Evolutionary conservation across 2,329 filamentous ascomycete species (phyloP).

Genomic region (Colletotrichum destructivum): DNA sequence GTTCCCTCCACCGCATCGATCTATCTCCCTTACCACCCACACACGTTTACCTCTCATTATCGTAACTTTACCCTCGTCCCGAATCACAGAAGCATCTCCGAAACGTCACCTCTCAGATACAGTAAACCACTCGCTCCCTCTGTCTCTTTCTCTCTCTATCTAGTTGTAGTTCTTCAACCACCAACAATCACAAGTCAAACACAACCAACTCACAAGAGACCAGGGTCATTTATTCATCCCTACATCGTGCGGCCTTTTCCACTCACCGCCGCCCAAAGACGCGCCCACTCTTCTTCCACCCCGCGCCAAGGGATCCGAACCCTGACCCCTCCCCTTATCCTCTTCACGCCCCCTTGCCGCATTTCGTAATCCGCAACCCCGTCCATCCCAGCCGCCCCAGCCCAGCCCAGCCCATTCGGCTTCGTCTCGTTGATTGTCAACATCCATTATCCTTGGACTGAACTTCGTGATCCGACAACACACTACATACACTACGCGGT

Average conservation of each 20-base stretch:
- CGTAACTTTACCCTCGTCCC: too few species aligned
- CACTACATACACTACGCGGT: too few species aligned
- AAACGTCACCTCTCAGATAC: conserved; percentile 2
- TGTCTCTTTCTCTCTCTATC: not conserved
- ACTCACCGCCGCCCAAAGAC: conserved; percentile 23
- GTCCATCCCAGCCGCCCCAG: conserved; percentile 1
- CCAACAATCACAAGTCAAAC: too few species aligned
- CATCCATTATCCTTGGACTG: not conserved
- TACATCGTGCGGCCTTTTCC: conserved; percentile 27
- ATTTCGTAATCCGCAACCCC: conserved; percentile 5
- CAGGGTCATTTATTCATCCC: not conserved
- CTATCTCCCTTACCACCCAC: not conserved
- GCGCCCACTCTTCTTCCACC: conserved; percentile 16
- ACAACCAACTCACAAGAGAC: not conserved
- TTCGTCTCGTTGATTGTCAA: conserved; percentile 4
- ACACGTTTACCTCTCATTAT: too few species aligned
- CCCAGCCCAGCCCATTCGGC: conserved; percentile 10
- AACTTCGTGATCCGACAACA: not conserved
- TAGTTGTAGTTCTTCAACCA: too few species aligned
- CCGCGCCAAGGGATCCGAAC: conserved; percentile 21
- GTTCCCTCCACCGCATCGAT: too few species aligned
- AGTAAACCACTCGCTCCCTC: not conserved
- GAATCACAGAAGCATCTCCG: not conserved
- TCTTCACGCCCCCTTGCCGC: conserved; percentile 5
- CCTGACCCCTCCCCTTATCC: conserved; percentile 8